Evolutionary conservation across 108 stramenopile species (phyloP), one percentile per base, ranked within the genome.

Genomic region (Asterionellopsis glacialis): DNA sequence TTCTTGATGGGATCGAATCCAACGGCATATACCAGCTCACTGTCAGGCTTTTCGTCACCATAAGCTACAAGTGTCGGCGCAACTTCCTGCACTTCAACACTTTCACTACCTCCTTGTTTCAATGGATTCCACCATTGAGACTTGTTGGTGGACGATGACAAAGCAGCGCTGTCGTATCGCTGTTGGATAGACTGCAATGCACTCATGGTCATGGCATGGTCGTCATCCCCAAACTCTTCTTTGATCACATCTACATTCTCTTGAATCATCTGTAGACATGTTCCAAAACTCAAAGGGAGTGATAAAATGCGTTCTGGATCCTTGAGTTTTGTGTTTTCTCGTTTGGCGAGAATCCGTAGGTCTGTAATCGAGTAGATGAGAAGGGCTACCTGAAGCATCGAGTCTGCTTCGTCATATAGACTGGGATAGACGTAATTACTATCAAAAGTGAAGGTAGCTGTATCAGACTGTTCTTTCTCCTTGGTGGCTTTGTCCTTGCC

Each of bases 281-380:
- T 44, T 22, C 3, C 1, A 25, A 64, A 45, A n/a, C 19, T 64
- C 33, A 64, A 16, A 5, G 63, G 63, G 11, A 55, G 23, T n/a
- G 52, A 42, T 12, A 64, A 41, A 6, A 64, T 55, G 14, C 15
- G 9, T 55, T 64, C 53, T 13, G 52, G 63, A 1, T 38, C n/a
- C 22, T 27, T 55, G 14, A 64, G 39, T 41, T 53, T 55, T 25
- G 24, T 25, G 43, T 51, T 62, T 55, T 55, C 41, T 23, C 21
- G 49, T 55, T 64, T 64, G 19, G 63, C 63, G 4, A 64, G 44
- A 24, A 10, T 64, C 9, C 63, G 41, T 4, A 64, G 22, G 41
- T 64, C 63, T 14, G 63, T 55, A 15, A 64, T 24, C 18, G 49
- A 43, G 24, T 64, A 64, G 45, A 64, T 64, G 19, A 64, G 38